phyloP scores from a whole-genome alignment of 2,329 filamentous ascomycete species.

The Venturia asperata region DNA sequence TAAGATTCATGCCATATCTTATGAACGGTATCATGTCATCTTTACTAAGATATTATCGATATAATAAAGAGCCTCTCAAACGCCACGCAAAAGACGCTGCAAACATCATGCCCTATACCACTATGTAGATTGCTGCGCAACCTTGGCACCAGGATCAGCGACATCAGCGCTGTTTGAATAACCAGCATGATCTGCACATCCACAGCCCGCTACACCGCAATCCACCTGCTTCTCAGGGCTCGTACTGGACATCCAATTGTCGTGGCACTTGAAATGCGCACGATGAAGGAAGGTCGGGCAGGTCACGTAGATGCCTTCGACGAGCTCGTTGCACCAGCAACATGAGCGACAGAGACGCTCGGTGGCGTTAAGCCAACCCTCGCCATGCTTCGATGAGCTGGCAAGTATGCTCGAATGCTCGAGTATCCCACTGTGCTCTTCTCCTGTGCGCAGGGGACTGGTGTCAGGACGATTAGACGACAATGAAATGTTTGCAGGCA shows the following conservation, averaged over 20 bases:
- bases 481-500: not conserved
- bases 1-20: not conserved
- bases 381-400: not conserved
- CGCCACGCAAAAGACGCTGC: not conserved
- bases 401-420: not conserved
- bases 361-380: not conserved
- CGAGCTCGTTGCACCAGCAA: constrained; percentile 14
- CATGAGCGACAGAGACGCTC: constrained; percentile 1
- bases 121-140: not conserved
- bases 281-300: constrained; percentile 3
- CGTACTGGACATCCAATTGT: not conserved
- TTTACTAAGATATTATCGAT: no score
- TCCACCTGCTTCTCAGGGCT: not conserved
- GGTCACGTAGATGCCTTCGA: constrained; percentile 13
- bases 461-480: not conserved
- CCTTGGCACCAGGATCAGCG: not conserved
- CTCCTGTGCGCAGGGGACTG: not conserved
- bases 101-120: not conserved
- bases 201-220: not conserved
- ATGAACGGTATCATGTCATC: not conserved
- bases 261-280: not conserved
- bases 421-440: not conserved
- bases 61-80: not conserved
- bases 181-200: not conserved
- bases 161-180: not conserved